Evolutionary conservation across 495 filamentous ascomycete genomes (phyloP).

Genomic region (Glonium stellatum): DNA sequence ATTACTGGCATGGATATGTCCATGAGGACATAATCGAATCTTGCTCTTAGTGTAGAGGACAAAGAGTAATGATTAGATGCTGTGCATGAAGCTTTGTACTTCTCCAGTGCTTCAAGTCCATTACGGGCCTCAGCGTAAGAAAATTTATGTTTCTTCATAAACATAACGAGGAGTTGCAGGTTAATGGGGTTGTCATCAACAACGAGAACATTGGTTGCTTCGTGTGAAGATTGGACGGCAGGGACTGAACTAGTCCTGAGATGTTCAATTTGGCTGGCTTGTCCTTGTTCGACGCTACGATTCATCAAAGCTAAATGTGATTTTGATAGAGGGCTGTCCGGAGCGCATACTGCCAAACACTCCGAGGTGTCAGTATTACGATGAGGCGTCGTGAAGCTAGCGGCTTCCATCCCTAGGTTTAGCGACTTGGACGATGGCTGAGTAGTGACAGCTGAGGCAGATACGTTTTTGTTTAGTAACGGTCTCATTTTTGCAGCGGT

Average conservation of each 20-base stretch:
- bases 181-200: constrained; percentile 24
- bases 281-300: not conserved
- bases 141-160: constrained; percentile 14
- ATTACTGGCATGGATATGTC: constrained; percentile 32
- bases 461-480: not conserved
- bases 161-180: constrained; percentile 18
- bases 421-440: not conserved
- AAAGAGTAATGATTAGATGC: no score
- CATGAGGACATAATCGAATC: constrained; percentile 25
- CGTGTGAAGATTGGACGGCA: not conserved
- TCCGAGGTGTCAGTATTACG: no score
- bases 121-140: constrained; percentile 22
- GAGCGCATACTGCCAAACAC: no score
- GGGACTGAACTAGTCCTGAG: not conserved
- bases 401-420: no score
- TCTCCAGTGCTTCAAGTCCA: constrained; percentile 26
- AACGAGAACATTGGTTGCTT: constrained; percentile 9
- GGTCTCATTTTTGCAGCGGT: not conserved
- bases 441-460: not conserved
- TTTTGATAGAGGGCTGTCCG: no score
- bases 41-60: no score
- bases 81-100: constrained; percentile 13
- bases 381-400: no score
- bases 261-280: not conserved
- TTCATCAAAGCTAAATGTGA: no score